Percentiles rank a stretch among this genome's conserved stretches.
Conservation (phyloP, 2,329 filamentous ascomycete species). For the Leptographium radiaticola region DNA sequence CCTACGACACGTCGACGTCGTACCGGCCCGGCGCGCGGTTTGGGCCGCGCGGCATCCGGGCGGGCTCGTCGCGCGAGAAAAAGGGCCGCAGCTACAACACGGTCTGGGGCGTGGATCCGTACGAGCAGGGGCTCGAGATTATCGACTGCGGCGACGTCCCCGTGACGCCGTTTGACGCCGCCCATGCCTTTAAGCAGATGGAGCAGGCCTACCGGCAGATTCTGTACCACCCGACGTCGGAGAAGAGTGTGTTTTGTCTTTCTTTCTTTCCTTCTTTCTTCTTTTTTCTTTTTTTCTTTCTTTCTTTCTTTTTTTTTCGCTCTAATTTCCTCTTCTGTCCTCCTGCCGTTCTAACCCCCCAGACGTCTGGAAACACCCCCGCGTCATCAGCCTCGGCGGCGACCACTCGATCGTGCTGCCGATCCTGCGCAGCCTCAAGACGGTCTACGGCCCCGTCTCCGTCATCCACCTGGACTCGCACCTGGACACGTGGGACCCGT, state of each 20-base stretch:
- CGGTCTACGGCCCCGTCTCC: constrained; percentile 16
- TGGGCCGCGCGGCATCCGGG: constrained; percentile 9
- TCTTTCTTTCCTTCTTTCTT: background rate
- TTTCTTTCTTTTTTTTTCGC: background rate
- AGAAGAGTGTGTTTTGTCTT: background rate
- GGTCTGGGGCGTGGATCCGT: constrained; percentile 8
- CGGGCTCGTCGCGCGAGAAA: constrained; percentile 10
- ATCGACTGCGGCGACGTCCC: constrained; percentile 13
- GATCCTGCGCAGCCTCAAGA: constrained; percentile 15
- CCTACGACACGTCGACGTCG: constrained; percentile 11
- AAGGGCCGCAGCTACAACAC: constrained; percentile 10
- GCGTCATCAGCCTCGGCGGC: constrained; percentile 14
- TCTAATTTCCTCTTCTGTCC: no score
- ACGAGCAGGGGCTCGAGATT: constrained; percentile 5
- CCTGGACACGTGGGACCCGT: constrained; percentile 12
- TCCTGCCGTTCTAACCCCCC: no score
- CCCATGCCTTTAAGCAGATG: constrained; percentile 14
- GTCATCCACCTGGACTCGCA: constrained; percentile 21
- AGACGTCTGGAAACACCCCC: constrained; percentile 7
- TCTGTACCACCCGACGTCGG: constrained; percentile 5
- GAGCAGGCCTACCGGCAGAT: constrained; percentile 10
- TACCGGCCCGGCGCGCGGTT: constrained; percentile 11
- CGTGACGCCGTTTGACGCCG: constrained; percentile 12
- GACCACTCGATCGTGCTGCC: constrained; percentile 19
- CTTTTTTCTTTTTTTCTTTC: no score